Base-by-base conservation (phyloP, 352 stramenopile species). In the Globisporangium nunn region DNA sequence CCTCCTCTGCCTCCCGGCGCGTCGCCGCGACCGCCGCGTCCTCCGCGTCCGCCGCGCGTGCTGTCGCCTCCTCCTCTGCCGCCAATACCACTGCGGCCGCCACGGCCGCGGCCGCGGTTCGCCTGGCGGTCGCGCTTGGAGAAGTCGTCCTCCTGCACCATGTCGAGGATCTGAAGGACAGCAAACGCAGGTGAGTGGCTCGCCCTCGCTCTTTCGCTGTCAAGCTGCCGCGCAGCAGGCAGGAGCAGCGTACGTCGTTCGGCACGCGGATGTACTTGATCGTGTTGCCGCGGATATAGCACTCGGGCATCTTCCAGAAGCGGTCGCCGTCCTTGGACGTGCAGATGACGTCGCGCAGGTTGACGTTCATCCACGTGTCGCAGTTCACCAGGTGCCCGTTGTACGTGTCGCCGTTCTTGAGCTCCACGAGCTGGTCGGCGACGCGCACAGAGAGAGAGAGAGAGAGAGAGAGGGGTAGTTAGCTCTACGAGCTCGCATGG, bases 281-380 rank as follows among this genome's bases (percentile, higher is more conserved):
- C 28, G 85, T 97, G 70, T 94, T 98, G 50, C 97, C 97, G 57
- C 97, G 87, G 54, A 99, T 98, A 75, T 99, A 99, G 66, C 94
- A 98, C 67, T 98, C 95, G 3, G 91, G 84, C 62, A 99, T 87
- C 71, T 99, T 99, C 87, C 93, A 99, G 74, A 99, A 99, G 50
- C 85, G 75, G 61, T 98, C 91, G 41, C 96, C 97, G 58, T 99
- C 93, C 87, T 97, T 94, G 37, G 91, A 98, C 18, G 97, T 99
- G 63, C 96, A 98, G 71, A 99, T 99, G n/a, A 99, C 96, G 67
- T 99, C 96, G 15, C 87, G 81, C 35, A 99, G 72, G 67, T 98
- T 99, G 61, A 99, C 93, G 72, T 99, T 99, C 97, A 99, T 99
- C 87, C 93, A 99, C 12, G 91, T 96, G 72, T 99, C 97, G 55